phyloP scores from a whole-genome alignment of 768 basidiomycete species.

The Naganishia vaughanmartiniae region DNA sequence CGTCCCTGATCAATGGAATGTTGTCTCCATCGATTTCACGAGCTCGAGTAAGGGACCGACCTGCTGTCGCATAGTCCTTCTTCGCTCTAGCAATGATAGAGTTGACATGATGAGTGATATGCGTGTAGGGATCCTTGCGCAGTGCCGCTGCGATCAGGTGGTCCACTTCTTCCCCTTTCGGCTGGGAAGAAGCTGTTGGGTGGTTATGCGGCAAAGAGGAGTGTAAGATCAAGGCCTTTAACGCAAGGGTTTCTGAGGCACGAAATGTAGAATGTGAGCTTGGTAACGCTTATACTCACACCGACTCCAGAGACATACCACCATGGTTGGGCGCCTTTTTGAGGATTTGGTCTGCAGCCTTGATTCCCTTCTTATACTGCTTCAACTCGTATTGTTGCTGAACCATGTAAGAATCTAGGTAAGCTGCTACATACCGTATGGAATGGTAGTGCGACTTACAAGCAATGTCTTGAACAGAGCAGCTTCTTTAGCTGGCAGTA shows the following conservation, averaged over 20 bases:
- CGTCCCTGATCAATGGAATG: conserved; percentile 85
- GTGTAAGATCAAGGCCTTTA: conserved; percentile 79
- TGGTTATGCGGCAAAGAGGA: conserved; percentile 46
- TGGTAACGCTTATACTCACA: background rate
- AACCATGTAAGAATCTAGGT: background rate
- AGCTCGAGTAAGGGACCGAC: conserved; percentile 88
- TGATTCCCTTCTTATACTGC: conserved; percentile 82
- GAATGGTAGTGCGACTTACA: conserved; percentile 49
- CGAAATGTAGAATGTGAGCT: background rate
- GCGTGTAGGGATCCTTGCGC: conserved; percentile 59
- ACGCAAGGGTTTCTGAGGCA: conserved; percentile 79
- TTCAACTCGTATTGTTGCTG: conserved; percentile 75
- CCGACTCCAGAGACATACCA: conserved; percentile 58
- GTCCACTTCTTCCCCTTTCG: conserved; percentile 67
- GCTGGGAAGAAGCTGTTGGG: conserved; percentile 59
- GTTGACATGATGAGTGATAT: conserved; percentile 98
- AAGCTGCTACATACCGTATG: background rate
- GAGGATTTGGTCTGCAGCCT: conserved; percentile 87
- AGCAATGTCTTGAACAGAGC: conserved; percentile 81
- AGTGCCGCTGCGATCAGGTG: conserved; percentile 46
- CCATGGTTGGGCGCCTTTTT: conserved; percentile 96
- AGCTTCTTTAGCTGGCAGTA: conserved; percentile 74
- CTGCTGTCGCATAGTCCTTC: conserved; percentile 89
- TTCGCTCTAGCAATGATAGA: conserved; percentile 91
- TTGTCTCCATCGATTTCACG: conserved; percentile 89